A percentile compares a stretch with the other conserved stretches of the same genome.
Evolutionary conservation across 352 stramenopile species (phyloP).

Genomic region (Phytophthora tentaculata): DNA sequence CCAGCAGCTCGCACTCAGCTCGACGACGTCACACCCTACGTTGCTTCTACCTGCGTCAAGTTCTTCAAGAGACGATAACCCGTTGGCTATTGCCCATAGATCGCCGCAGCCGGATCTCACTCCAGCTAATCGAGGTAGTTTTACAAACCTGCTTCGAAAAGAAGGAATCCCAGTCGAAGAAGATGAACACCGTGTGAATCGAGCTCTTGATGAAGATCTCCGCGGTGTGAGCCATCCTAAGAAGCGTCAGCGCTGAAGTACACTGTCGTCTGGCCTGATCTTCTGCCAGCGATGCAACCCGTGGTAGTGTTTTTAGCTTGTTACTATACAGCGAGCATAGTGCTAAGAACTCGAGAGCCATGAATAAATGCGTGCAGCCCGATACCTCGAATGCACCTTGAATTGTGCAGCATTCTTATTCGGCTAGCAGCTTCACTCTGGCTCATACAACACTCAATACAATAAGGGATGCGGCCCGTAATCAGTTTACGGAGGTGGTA

Average conservation of each 20-base stretch:
- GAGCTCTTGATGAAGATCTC: slow-evolving; percentile 44
- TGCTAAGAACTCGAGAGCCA: neutral
- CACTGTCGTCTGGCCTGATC: too few species aligned
- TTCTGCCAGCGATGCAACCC: neutral
- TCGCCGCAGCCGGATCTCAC: slow-evolving; percentile 42
- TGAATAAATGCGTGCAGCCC: slow-evolving; percentile 4
- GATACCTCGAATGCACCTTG: neutral
- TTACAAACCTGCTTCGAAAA: slow-evolving; percentile 50
- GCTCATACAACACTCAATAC: slow-evolving; percentile 22
- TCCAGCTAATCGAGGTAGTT: slow-evolving; percentile 47
- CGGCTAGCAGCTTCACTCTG: slow-evolving; percentile 15
- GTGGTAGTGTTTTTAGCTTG: slow-evolving; percentile 4
- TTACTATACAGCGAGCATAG: slow-evolving; percentile 10
- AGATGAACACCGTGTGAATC: slow-evolving; percentile 42
- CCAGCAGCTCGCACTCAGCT: slow-evolving; percentile 38
- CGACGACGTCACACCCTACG: slow-evolving; percentile 18
- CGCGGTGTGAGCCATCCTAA: slow-evolving; percentile 36
- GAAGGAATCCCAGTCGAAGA: slow-evolving; percentile 59
- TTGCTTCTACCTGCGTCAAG: slow-evolving; percentile 16
- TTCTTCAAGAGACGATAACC: slow-evolving; percentile 6
- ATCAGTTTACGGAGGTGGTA: slow-evolving; percentile 31
- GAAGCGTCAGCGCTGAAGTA: slow-evolving; percentile 18
- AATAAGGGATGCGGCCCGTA: slow-evolving; percentile 8
- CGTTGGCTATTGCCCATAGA: slow-evolving; percentile 15
- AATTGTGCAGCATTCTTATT: slow-evolving; percentile 8